Evolutionary conservation across 192 early-diverging fungal species (phyloP).

Genomic region (Linnemannia hyalina): DNA sequence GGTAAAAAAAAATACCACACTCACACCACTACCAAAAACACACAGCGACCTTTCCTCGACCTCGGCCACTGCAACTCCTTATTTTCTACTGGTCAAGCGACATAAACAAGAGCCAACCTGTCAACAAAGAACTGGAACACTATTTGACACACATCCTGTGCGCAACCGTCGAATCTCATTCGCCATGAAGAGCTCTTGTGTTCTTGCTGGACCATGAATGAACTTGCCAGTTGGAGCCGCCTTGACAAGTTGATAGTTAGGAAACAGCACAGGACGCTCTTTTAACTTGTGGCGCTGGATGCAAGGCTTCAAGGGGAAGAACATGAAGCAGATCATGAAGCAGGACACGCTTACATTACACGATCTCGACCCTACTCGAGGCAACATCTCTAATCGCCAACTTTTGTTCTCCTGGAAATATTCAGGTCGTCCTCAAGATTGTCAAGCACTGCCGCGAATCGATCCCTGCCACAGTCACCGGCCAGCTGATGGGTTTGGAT

Average conservation of each 20-base stretch:
- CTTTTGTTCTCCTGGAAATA: background rate
- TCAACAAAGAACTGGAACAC: background rate
- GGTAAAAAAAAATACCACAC: slow-evolving; percentile 50
- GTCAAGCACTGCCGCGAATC: slow-evolving; percentile 95
- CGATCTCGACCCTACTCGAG: background rate
- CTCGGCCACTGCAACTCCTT: background rate
- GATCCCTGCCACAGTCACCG: slow-evolving; percentile 84
- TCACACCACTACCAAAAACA: background rate
- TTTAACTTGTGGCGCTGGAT: background rate
- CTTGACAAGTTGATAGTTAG: background rate
- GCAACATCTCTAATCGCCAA: slow-evolving; percentile 3
- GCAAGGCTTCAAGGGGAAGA: background rate
- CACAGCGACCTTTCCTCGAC: background rate
- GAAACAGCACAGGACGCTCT: background rate
- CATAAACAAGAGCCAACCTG: background rate
- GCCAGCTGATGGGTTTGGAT: slow-evolving; percentile 96
- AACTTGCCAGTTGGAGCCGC: background rate
- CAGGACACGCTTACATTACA: background rate
- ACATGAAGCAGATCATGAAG: background rate
- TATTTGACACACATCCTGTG: background rate
- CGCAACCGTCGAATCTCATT: background rate
- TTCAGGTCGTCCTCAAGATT: slow-evolving; percentile 92
- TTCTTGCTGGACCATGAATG: background rate
- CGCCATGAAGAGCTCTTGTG: background rate
- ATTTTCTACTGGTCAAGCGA: background rate